These are phyloP conservation scores for Vigna angularis DNA, from an alignment of 306 rosid species.

Conservation along the genomic window DNA sequence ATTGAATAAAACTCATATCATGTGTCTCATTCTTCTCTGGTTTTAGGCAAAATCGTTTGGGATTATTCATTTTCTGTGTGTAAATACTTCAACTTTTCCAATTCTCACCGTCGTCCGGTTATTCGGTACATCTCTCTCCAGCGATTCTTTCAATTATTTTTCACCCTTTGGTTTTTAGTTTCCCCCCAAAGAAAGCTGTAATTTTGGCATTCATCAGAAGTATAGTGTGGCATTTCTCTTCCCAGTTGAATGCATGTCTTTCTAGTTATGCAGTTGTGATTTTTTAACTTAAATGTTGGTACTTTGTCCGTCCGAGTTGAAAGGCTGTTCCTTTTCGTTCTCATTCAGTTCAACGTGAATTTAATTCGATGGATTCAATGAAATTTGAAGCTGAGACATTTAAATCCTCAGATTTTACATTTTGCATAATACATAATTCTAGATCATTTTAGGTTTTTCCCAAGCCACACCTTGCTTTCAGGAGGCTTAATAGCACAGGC, in stretches of 20 bases:
- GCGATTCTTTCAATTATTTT: slow-evolving; percentile 6
- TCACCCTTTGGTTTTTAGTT: neutral
- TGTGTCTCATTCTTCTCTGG: slow-evolving; percentile 36
- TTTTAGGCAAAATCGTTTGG: slow-evolving; percentile 33
- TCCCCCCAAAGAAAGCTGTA: slow-evolving; percentile 19
- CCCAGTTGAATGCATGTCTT: slow-evolving; percentile 37
- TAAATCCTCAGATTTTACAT: neutral
- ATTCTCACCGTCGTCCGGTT: slow-evolving; percentile 31
- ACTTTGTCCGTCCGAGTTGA: neutral
- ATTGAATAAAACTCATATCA: slow-evolving; percentile 36
- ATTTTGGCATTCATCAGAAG: slow-evolving; percentile 20
- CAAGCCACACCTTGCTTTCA: slow-evolving; percentile 2
- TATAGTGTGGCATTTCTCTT: slow-evolving; percentile 30
- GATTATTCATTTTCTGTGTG: slow-evolving; percentile 42
- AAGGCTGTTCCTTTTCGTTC: slow-evolving; percentile 32
- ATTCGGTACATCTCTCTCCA: slow-evolving; percentile 52
- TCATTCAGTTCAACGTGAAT: slow-evolving; percentile 37
- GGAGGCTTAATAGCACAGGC: slow-evolving; percentile 14
- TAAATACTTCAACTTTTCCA: slow-evolving; percentile 45
- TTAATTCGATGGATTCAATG: slow-evolving; percentile 25
- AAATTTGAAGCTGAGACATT: slow-evolving; percentile 21
- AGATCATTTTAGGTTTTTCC: neutral
- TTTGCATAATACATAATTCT: slow-evolving; percentile 24
- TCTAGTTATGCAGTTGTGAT: neutral
- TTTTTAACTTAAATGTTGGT: slow-evolving; percentile 28